phyloP scores from a whole-genome alignment of 73 alveolate genomes.

The Paramecium bursaria region DNA sequence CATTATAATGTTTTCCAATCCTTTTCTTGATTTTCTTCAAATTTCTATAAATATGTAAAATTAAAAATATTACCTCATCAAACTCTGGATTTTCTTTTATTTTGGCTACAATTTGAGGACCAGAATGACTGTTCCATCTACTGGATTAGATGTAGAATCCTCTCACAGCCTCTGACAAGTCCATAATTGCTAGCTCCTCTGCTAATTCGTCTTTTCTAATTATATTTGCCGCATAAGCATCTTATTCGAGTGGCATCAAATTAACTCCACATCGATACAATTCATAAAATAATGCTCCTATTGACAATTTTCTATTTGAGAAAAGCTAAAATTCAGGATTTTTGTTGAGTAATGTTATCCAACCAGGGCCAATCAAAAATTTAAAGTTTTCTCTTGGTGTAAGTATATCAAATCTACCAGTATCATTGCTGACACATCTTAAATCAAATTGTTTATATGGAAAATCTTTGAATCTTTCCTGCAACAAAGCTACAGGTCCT shows the following conservation, averaged over 20 bases:
- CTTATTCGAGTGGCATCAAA: slow-evolving; percentile 79
- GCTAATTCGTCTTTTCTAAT: slow-evolving; percentile 60
- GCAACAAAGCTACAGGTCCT: slow-evolving; percentile 77
- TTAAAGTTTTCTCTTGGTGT: slow-evolving; percentile 75
- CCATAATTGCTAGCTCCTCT: slow-evolving; percentile 57
- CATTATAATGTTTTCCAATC: slow-evolving; percentile 69
- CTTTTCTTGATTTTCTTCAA: slow-evolving; percentile 66
- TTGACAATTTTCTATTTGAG: slow-evolving; percentile 70
- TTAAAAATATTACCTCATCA: slow-evolving; percentile 17
- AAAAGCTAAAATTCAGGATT: slow-evolving; percentile 79
- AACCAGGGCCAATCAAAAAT: slow-evolving; percentile 81
- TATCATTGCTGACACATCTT: slow-evolving; percentile 79
- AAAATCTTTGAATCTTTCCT: slow-evolving; percentile 80
- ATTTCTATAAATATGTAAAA: slow-evolving; percentile 2
- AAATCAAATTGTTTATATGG: slow-evolving; percentile 82
- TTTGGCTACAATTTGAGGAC: slow-evolving; percentile 24
- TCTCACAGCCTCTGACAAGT: slow-evolving; percentile 59
- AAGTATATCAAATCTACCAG: slow-evolving; percentile 75
- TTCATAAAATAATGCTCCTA: slow-evolving; percentile 78
- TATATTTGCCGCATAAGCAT: slow-evolving; percentile 69
- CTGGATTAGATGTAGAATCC: slow-evolving; percentile 68
- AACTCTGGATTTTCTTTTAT: slow-evolving; percentile 61
- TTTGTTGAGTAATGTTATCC: slow-evolving; percentile 73
- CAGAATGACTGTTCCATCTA: slow-evolving; percentile 58
- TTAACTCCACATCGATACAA: slow-evolving; percentile 80